These are phyloP conservation scores for Lasiodiplodia sp. DNA, from an alignment of 2,329 filamentous ascomycete species.

Conservation along the genomic window DNA sequence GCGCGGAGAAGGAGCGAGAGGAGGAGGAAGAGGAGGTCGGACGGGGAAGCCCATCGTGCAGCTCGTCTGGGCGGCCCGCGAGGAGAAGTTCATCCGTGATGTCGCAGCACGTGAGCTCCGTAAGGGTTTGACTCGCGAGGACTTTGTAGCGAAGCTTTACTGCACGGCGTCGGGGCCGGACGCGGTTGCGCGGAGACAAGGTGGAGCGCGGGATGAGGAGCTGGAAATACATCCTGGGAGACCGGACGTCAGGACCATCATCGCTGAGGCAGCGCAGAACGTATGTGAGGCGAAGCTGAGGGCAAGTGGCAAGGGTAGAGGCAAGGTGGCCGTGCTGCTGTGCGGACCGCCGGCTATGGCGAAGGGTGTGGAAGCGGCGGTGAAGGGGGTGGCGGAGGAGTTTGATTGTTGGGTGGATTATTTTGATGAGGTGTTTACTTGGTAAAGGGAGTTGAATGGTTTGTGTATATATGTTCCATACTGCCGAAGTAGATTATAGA, in stretches of 20 bases:
- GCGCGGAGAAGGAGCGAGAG: neutral
- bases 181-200: neutral
- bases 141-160: constrained; percentile 34
- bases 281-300: constrained; percentile 32
- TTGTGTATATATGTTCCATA: neutral
- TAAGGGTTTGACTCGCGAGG: constrained; percentile 36
- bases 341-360: constrained; percentile 57
- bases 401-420: constrained; percentile 50
- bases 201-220: constrained; percentile 9
- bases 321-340: constrained; percentile 49
- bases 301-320: constrained; percentile 37
- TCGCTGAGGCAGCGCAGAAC: constrained; percentile 42
- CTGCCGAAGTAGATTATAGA: neutral
- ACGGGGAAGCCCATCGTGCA: constrained; percentile 32
- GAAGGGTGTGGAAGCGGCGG: constrained; percentile 52
- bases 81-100: constrained; percentile 40
- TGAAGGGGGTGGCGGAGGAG: constrained; percentile 45
- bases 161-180: constrained; percentile 17
- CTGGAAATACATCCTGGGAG: constrained; percentile 37
- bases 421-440: constrained; percentile 58
- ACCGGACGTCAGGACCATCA: constrained; percentile 48
- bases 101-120: constrained; percentile 38
- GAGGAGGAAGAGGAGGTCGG: neutral
- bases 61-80: constrained; percentile 46
- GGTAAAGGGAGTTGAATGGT: constrained; percentile 40